phyloP scores from a whole-genome alignment of 192 early-diverging fungal genomes.

The Funneliformis mosseae region DNA sequence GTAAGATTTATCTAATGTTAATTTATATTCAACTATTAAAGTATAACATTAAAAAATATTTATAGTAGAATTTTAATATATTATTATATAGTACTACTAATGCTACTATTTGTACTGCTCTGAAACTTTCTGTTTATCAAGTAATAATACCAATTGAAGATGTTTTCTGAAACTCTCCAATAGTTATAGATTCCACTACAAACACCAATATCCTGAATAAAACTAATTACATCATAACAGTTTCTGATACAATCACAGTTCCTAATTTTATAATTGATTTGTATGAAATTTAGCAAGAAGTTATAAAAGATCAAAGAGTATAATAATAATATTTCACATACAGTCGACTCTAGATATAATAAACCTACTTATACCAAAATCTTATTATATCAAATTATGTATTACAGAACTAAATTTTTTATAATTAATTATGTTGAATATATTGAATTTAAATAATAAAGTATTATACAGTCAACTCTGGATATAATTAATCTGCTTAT shows the following conservation, averaged over 20 bases:
- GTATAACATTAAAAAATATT: not conserved
- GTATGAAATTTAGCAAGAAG: not conserved
- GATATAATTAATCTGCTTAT: too few relatives aligned
- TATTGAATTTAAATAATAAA: too few relatives aligned
- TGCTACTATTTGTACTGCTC: constrained; percentile 5
- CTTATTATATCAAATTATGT: too few relatives aligned
- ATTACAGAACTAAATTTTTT: too few relatives aligned
- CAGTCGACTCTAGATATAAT: too few relatives aligned
- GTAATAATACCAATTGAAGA: constrained; percentile 12
- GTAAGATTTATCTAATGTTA: not conserved
- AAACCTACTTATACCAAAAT: too few relatives aligned
- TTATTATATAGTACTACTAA: not conserved
- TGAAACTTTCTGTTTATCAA: constrained; percentile 14
- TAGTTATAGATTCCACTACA: not conserved
- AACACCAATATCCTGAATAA: not conserved
- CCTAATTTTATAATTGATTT: constrained; percentile 3
- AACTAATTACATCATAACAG: not conserved
- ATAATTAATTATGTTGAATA: too few relatives aligned
- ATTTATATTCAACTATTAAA: not conserved
- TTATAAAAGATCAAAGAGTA: too few relatives aligned
- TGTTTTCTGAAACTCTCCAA: constrained; percentile 17
- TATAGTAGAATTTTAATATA: not conserved
- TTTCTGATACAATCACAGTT: not conserved
- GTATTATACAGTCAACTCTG: too few relatives aligned
- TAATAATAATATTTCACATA: too few relatives aligned